phyloP scores from a whole-genome alignment of 129 eudicot genomes.

The Centaurea solstitialis region DNA sequence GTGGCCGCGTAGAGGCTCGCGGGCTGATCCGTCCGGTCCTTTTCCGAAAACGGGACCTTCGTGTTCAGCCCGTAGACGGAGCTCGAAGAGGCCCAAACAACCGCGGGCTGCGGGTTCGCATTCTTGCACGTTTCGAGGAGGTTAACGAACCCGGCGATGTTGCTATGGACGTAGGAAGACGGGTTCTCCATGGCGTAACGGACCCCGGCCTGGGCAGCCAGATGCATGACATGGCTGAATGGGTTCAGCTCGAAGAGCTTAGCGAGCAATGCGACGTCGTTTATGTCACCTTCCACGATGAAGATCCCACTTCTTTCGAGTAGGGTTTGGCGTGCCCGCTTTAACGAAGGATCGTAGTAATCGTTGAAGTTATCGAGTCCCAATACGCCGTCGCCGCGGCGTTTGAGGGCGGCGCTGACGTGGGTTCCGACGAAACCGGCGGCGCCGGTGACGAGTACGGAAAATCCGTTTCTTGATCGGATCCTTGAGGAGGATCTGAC shows the following conservation, averaged over 20 bases:
- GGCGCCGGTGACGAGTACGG: conserved; percentile 82
- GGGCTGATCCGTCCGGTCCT: conserved; percentile 82
- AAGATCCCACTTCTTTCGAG: conserved; percentile 58
- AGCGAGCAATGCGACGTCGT: conserved; percentile 51
- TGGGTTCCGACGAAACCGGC: conserved; percentile 90
- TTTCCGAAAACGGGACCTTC: conserved; percentile 80
- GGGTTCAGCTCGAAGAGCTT: conserved; percentile 60
- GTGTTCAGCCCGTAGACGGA: conserved; percentile 83
- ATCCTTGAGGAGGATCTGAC: conserved; percentile 58
- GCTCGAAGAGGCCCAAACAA: conserved; percentile 88
- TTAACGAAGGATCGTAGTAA: conserved; percentile 72
- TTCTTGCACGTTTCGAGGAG: conserved; percentile 71
- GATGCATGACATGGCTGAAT: conserved; percentile 83
- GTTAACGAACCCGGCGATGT: conserved; percentile 79
- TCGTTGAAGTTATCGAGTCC: conserved; percentile 79
- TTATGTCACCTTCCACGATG: conserved; percentile 82
- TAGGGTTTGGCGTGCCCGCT: conserved; percentile 63
- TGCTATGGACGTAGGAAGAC: conserved; percentile 65
- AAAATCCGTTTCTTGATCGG: conserved; percentile 58
- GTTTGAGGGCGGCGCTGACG: conserved; percentile 68
- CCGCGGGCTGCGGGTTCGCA: conserved; percentile 78
- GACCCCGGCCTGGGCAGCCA: conserved; percentile 92
- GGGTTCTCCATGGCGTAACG: conserved; percentile 89
- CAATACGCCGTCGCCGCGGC: conserved; percentile 83
- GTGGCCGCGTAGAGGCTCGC: conserved; percentile 89